Percentiles rank a stretch among this genome's conserved stretches.
These are phyloP conservation scores for Didymella lethalis DNA, from an alignment of 2,329 filamentous ascomycete species.

Conservation along the genomic window DNA sequence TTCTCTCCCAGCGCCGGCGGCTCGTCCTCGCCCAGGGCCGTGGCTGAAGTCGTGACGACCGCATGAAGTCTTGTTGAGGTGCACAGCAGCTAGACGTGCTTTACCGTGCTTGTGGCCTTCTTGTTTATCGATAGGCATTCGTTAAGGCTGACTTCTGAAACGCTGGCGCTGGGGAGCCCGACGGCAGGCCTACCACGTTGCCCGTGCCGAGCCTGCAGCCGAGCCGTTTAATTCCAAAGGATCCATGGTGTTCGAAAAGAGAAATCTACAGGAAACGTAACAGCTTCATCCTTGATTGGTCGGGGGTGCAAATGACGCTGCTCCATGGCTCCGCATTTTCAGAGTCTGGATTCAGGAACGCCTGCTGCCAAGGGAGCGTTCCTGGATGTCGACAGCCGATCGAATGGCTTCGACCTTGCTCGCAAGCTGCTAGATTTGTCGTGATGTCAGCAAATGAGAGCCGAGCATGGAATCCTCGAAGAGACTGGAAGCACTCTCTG, in stretches of 20 bases:
- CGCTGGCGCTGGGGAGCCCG: slow-evolving; percentile 6
- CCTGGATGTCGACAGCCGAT: slow-evolving; percentile 13
- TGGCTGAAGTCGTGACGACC: slow-evolving; percentile 13
- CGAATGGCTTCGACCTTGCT: slow-evolving; percentile 9
- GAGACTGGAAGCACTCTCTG: neutral
- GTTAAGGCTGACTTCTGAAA: slow-evolving; percentile 21
- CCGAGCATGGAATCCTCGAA: neutral
- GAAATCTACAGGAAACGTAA: slow-evolving; percentile 20
- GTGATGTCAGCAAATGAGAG: slow-evolving; percentile 7
- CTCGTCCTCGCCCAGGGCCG: neutral
- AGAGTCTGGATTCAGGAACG: slow-evolving; percentile 24
- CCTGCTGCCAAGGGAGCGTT: slow-evolving; percentile 9
- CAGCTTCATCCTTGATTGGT: slow-evolving; percentile 14
- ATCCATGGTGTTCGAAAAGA: slow-evolving; percentile 15
- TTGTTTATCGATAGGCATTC: slow-evolving; percentile 21
- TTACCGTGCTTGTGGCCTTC: slow-evolving; percentile 18
- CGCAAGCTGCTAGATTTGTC: slow-evolving; percentile 8
- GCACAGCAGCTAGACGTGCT: slow-evolving; percentile 16
- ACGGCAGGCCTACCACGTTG: slow-evolving; percentile 22
- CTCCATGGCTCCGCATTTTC: slow-evolving; percentile 19
- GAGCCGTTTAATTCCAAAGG: slow-evolving; percentile 18
- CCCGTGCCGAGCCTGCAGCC: slow-evolving; percentile 21
- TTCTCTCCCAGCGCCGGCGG: neutral
- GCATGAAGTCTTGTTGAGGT: slow-evolving; percentile 18
- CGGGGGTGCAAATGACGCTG: slow-evolving; percentile 11